Conservation (phyloP, 768 basidiomycete species). For the Scleroderma bovista region DNA sequence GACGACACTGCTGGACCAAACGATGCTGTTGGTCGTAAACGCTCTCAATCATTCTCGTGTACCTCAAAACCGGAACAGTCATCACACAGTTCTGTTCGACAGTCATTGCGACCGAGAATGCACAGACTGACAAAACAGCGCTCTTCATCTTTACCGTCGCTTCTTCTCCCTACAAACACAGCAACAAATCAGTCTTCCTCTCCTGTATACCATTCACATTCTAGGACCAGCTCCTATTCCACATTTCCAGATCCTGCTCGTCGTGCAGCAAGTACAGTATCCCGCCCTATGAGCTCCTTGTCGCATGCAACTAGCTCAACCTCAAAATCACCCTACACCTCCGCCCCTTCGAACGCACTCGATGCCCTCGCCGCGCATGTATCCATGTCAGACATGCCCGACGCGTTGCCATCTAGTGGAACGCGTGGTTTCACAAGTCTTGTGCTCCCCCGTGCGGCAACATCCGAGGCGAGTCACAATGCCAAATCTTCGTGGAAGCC, state of each 20-base stretch:
- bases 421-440: conserved; percentile 54
- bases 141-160: conserved; percentile 26
- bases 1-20: conserved; percentile 17
- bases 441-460: conserved; percentile 40
- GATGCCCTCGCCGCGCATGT: conserved; percentile 29
- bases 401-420: conserved; percentile 38
- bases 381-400: conserved; percentile 19
- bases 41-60: conserved; percentile 9
- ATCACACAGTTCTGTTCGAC: conserved; percentile 11
- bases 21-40: conserved; percentile 9
- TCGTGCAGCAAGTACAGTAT: conserved; percentile 6
- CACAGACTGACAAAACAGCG: conserved; percentile 25
- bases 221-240: conserved; percentile 1
- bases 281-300: conserved; percentile 10
- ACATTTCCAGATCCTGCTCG: conserved; percentile 6
- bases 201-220: not conserved
- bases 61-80: not conserved
- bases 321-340: conserved; percentile 28
- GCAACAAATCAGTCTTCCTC: conserved; percentile 2
- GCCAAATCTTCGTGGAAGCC: conserved; percentile 22
- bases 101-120: conserved; percentile 17
- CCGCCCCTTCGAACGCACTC: conserved; percentile 24
- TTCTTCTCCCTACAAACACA: conserved; percentile 5
- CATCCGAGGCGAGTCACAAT: conserved; percentile 8
- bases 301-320: conserved; percentile 15